A percentile compares a stretch with the other conserved stretches of the same genome.
Conservation (phyloP, 305 asterid species). For the Fraxinus paxiana region DNA sequence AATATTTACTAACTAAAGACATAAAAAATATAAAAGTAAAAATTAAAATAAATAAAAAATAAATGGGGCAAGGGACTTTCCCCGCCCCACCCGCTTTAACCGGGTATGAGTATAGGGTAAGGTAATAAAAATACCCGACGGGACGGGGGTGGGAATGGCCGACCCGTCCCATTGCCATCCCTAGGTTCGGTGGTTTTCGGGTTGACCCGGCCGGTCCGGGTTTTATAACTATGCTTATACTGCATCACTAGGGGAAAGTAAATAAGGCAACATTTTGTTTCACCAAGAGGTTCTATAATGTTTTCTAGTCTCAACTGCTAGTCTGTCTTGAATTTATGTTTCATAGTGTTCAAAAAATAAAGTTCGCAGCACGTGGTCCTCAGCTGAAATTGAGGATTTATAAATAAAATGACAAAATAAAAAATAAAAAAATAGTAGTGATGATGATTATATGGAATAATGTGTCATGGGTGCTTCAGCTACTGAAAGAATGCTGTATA, state of each 20-base stretch:
- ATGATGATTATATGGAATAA: neutral
- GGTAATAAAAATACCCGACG: too few relatives aligned
- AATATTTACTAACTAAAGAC: too few relatives aligned
- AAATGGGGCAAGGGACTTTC: too few relatives aligned
- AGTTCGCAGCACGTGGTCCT: neutral
- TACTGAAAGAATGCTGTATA: neutral
- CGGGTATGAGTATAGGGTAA: too few relatives aligned
- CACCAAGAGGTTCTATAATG: neutral
- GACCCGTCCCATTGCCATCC: too few relatives aligned
- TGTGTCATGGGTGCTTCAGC: neutral
- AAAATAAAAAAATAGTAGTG: neutral
- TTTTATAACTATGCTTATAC: neutral
- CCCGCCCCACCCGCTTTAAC: too few relatives aligned
- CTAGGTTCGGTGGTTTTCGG: too few relatives aligned
- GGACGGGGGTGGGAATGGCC: too few relatives aligned
- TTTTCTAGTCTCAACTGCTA: slow-evolving; percentile 2
- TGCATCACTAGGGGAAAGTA: neutral
- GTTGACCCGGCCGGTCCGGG: too few relatives aligned
- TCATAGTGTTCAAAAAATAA: neutral
- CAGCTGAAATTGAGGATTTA: neutral
- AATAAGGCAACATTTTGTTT: neutral
- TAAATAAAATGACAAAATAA: neutral
- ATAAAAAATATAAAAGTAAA: too few relatives aligned
- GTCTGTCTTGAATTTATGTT: neutral
- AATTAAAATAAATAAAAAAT: too few relatives aligned